Percentiles rank a stretch among this genome's conserved stretches.
phyloP scores from a whole-genome alignment of 2,329 filamentous ascomycete genomes.

The Fusarium dlaminii region DNA sequence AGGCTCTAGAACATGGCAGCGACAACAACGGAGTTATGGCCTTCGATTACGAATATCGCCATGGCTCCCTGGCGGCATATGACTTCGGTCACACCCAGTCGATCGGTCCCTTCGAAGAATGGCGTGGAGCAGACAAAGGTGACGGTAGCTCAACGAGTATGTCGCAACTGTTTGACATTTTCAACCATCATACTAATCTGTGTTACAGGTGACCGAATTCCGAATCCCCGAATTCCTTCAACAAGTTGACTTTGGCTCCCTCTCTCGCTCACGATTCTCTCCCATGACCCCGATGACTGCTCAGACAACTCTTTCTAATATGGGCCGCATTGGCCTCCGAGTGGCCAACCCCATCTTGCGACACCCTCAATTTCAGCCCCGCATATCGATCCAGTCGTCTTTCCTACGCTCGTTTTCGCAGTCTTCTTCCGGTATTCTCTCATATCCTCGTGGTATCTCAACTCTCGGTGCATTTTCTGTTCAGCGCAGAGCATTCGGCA shows the following conservation, averaged over 20 bases:
- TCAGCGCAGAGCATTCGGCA: conserved; percentile 53
- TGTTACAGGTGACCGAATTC: conserved; percentile 21
- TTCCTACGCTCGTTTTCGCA: conserved; percentile 41
- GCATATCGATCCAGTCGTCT: conserved; percentile 23
- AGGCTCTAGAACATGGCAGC: conserved; percentile 52
- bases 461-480: conserved; percentile 27
- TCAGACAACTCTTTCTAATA: conserved; percentile 34
- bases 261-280: conserved; percentile 8
- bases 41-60: conserved; percentile 55
- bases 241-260: conserved; percentile 22
- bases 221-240: conserved; percentile 45
- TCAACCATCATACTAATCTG: conserved; percentile 14
- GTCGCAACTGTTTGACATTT: conserved; percentile 20
- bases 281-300: conserved; percentile 19
- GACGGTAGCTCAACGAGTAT: conserved; percentile 27
- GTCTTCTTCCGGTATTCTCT: conserved; percentile 33
- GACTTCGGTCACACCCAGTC: conserved; percentile 8
- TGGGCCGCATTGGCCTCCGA: conserved; percentile 44
- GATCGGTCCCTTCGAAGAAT: conserved; percentile 16
- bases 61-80: conserved; percentile 47
- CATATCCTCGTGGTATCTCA: conserved; percentile 32
- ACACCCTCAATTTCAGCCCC: conserved; percentile 40
- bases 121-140: conserved; percentile 2
- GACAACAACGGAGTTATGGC: conserved; percentile 56
- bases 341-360: conserved; percentile 43